A percentile compares a stretch with the other conserved stretches of the same genome.
Conservation (phyloP, 1,284 basidiomycete genomes). For the Salmacisia buchloeana region DNA sequence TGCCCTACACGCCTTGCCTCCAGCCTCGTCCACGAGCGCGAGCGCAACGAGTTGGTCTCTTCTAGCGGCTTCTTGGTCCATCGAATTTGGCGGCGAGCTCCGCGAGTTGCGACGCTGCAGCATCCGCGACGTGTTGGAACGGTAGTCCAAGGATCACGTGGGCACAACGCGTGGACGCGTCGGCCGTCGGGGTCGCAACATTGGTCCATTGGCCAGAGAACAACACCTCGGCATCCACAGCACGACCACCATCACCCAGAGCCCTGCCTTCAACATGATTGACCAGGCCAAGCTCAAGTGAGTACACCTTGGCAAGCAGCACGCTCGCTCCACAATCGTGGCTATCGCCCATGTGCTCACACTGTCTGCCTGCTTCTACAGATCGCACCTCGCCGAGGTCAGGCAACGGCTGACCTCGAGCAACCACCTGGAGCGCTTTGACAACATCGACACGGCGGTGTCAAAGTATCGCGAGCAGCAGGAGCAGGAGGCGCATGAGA, state of each 20-base stretch:
- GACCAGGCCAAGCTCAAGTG: neutral
- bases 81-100: neutral
- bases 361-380: neutral
- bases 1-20: too few species aligned
- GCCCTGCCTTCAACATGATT: neutral
- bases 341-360: neutral
- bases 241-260: neutral
- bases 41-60: too few species aligned
- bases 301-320: neutral
- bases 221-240: neutral
- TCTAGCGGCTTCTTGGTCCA: neutral
- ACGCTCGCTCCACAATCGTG: neutral
- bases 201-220: too few species aligned
- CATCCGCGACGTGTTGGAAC: too few species aligned
- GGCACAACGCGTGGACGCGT: neutral
- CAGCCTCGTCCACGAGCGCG: neutral
- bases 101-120: neutral
- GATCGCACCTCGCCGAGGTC: slow-evolving; percentile 1
- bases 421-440: neutral
- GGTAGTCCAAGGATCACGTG: neutral
- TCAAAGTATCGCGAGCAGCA: neutral
- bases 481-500: neutral
- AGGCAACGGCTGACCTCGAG: neutral
- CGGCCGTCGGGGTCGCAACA: too few species aligned
- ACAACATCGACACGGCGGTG: neutral